Evolutionary conservation across 2,329 filamentous ascomycete genomes (phyloP), one percentile per base, ranked within the genome.

Genomic region (Ascochyta lentis): DNA sequence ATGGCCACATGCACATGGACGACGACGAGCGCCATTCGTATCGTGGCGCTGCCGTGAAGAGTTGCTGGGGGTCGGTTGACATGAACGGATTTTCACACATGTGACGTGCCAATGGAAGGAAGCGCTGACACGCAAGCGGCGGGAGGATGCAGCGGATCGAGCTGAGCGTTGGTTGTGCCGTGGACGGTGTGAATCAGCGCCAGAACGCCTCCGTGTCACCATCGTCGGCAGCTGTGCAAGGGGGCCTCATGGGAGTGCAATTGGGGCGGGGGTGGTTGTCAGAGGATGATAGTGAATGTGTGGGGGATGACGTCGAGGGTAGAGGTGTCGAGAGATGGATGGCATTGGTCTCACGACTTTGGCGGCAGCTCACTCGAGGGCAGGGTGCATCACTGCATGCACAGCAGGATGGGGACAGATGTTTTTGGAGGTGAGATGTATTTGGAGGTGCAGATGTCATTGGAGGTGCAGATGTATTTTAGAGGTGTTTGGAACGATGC

Each of bases 41-140:
- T 26, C 15, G 34, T 23, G 49, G 29, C 24, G 33, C 49, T 41
- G 9, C 42, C 31, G 43, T 41, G 38, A 35, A 34, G 22, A 38
- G 8, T 10, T 39, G 6, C 16, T 27, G 12, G 42, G 23, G 35
- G 49, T 61, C 54, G 45, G 51, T 63, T 66, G 64, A 58, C 53
- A 56, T 60, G 58, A 63, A 65, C 62, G 58, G 57, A 42, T 64
- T 61, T 65, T 61, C 58, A 47, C 31, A 16, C 10, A 34, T 4
- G 42, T 16, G 8, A 16, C 16, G 34, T 42, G 43, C 50, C 50
- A 47, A 47, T 53, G 8, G 50, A 23, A 42, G 29, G 49, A 9
- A 40, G 23, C 8, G 37, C 37, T 42, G 43, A 27, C 37, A 31
- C 16, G 41, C 41, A 44, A 45, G 48, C 40, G 40, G 42, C 35